Evolutionary conservation across 257 asterid genomes (phyloP), one percentile per base, ranked within the genome.

Genomic region (Buddleja alternifolia): DNA sequence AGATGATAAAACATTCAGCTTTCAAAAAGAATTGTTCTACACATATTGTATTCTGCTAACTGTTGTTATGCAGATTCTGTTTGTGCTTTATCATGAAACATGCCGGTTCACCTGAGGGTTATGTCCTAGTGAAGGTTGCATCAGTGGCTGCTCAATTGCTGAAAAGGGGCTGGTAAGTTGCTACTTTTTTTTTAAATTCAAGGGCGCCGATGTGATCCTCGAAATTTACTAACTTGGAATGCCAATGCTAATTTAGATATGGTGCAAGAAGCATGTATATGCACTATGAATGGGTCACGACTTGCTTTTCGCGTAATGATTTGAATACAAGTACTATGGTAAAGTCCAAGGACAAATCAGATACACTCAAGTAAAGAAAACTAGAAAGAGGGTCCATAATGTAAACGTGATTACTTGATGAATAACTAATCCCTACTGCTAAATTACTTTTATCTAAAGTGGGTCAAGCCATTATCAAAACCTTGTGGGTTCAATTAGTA

Each of bases 121-220:
- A 87, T 79, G 99, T 90, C 73, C 84, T 71, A 55, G 72, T 77
- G 48, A 93, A 93, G 82, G 95, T 90, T 73, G 95, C 91, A 25
- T 87, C 97, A 12, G 96, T 89, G 74, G 96, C 91, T 79, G 88
- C 96, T 61, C 99, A 93, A 77, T 78, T 93, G 83, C 78, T 93
- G 75, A 93, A 93, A 86, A 82, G 97, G 79, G 97, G 99, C 47
- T 93, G 99, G 98, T 90, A 77, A 80, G 95, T 83, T 73, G 74
- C 67, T 62, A 53, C 44, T 63, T 34, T 73, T 34, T 73, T 61
- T 54, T 63, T 47, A 36, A 74, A 62, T 21, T 24, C 46, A 25
- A 58, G 36, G 65, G 60, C 14, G 65, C 66, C 6, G 12, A 47
- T 36, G 76, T 19, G 50, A 42, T 48, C 56, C 66, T 54, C 25